Conservation (phyloP, 202 grass and related monocot genomes). For the Saccharum hybrid region DNA sequence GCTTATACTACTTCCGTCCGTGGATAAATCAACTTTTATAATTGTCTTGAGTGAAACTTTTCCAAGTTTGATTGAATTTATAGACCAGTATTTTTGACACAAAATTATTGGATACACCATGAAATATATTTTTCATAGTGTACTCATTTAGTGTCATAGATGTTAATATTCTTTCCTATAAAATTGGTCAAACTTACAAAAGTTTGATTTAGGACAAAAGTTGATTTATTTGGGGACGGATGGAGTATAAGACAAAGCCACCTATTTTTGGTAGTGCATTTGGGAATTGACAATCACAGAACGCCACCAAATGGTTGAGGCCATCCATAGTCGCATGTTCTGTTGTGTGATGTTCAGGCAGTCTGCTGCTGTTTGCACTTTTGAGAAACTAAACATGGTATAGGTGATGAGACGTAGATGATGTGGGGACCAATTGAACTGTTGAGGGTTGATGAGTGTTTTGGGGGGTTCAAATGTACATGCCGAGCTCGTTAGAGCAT, state of each 20-base stretch:
- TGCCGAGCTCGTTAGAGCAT: background rate
- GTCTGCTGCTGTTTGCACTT: constrained; percentile 11
- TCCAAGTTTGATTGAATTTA: background rate
- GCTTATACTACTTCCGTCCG: background rate
- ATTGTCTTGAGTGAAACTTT: background rate
- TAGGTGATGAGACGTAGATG: background rate
- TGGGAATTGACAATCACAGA: background rate
- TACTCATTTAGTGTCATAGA: background rate
- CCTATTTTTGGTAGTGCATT: background rate
- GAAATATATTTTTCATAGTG: background rate
- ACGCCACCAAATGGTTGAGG: background rate
- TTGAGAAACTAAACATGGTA: background rate
- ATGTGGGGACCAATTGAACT: background rate
- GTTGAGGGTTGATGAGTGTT: background rate
- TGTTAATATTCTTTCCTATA: background rate
- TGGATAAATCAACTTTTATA: background rate
- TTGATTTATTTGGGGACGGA: background rate
- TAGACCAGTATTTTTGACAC: background rate
- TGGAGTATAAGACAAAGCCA: background rate
- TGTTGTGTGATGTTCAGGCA: background rate
- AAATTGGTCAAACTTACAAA: background rate
- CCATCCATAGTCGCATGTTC: background rate
- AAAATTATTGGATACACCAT: background rate
- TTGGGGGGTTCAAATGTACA: background rate
- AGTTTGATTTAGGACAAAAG: background rate